phyloP scores from a whole-genome alignment of 805 yeast species.

The Tetrapisispora iriomotensis region DNA sequence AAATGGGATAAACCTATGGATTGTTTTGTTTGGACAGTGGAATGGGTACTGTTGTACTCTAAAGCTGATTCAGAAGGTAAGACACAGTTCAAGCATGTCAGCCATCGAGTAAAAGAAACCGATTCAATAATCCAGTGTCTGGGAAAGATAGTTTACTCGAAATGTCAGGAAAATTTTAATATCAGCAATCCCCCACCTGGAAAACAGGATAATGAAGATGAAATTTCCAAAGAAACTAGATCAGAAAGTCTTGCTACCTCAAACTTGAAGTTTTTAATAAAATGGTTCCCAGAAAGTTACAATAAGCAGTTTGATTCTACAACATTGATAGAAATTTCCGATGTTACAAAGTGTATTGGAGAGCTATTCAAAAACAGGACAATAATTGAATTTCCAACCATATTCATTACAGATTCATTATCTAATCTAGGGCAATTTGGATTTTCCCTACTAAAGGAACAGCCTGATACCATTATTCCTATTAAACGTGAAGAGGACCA shows the following conservation, averaged over 20 bases:
- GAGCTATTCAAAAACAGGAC: constrained; percentile 44
- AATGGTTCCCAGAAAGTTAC: constrained; percentile 27
- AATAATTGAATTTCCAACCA: constrained; percentile 72
- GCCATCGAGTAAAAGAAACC: constrained; percentile 30
- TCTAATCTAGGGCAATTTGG: not conserved
- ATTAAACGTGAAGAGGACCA: constrained; percentile 5
- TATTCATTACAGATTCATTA: constrained; percentile 33
- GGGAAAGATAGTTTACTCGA: constrained; percentile 24
- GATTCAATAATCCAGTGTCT: constrained; percentile 23
- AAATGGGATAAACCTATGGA: constrained; percentile 57
- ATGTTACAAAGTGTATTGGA: constrained; percentile 31
- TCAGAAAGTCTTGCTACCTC: constrained; percentile 8
- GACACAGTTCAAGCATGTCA: constrained; percentile 28
- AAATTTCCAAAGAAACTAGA: constrained; percentile 10
- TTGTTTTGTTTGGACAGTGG: constrained; percentile 69
- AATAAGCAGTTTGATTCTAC: constrained; percentile 26
- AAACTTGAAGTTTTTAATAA: constrained; percentile 18
- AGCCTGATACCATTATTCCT: not conserved
- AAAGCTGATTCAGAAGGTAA: not conserved
- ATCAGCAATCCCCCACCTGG: constrained; percentile 1
- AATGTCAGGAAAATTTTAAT: constrained; percentile 16
- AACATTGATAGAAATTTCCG: constrained; percentile 33
- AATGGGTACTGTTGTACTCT: constrained; percentile 42
- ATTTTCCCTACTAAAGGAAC: not conserved
- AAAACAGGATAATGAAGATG: not conserved